Evolutionary conservation across 139 green algal species (phyloP).

Genomic region (Zygnema cylindricum): DNA sequence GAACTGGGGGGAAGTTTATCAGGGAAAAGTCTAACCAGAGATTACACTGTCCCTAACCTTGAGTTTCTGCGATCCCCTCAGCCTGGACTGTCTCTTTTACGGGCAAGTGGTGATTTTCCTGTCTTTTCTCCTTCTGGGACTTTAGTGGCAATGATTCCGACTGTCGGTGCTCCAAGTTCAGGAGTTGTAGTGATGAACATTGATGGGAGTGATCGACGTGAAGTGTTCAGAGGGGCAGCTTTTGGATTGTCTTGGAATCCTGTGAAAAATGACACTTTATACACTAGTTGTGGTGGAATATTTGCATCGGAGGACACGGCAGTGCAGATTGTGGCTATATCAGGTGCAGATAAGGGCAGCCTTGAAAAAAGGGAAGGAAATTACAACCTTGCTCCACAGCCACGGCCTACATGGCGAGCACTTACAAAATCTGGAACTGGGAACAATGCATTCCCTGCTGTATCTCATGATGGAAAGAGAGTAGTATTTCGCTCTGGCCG

Average conservation of each 20-base stretch:
- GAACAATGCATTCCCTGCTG: conserved; percentile 46
- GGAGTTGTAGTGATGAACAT: conserved; percentile 2
- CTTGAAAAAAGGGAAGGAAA: neutral
- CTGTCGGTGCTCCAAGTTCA: neutral
- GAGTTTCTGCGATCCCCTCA: neutral
- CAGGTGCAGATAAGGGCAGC: neutral
- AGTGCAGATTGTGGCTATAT: conserved; percentile 6
- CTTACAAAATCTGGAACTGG: conserved; percentile 12
- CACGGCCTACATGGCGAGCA: no score
- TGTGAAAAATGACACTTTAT: neutral
- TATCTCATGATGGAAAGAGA: conserved; percentile 2
- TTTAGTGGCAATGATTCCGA: conserved; percentile 10
- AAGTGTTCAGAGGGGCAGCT: conserved; percentile 19
- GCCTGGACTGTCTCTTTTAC: neutral
- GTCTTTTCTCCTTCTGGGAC: conserved; percentile 12
- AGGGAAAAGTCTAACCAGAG: neutral
- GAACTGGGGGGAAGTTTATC: neutral
- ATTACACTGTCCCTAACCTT: neutral
- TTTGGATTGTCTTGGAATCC: conserved; percentile 36
- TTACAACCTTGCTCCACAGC: no score
- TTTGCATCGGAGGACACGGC: neutral
- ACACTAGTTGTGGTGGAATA: conserved; percentile 4
- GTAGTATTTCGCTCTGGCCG: conserved; percentile 36
- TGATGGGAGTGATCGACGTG: neutral
- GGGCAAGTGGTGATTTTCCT: neutral